Percentiles rank a stretch among this genome's conserved stretches.
Conservation (phyloP, 148 eudicot species). For the Camellia lanceoleosa region DNA sequence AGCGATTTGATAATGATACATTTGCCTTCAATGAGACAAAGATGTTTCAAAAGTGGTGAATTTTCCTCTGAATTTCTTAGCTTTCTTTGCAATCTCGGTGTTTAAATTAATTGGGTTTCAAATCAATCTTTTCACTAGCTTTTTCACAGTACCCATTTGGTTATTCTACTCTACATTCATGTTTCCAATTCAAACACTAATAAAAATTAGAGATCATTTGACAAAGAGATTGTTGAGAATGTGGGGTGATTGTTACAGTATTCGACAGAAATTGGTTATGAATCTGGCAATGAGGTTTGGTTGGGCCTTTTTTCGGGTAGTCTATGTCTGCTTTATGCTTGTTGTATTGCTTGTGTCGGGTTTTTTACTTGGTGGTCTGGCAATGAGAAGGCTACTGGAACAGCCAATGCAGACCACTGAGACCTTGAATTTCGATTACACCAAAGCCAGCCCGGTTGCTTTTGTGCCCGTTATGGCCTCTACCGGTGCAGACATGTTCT, state of each 20-base stretch:
- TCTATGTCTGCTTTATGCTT: slow-evolving; percentile 35
- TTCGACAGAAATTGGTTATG: slow-evolving; percentile 13
- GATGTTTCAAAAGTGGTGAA: slow-evolving; percentile 19
- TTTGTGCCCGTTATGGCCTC: slow-evolving; percentile 32
- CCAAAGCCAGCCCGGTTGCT: slow-evolving; percentile 42
- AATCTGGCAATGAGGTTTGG: slow-evolving; percentile 28
- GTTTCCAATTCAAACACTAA: slow-evolving; percentile 32
- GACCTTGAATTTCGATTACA: slow-evolving; percentile 43
- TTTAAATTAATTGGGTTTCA: slow-evolving; percentile 29
- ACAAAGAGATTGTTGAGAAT: slow-evolving; percentile 9
- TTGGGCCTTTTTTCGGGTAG: slow-evolving; percentile 35
- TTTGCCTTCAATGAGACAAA: neutral
- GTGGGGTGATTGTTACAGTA: slow-evolving; percentile 14
- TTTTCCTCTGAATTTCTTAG: slow-evolving; percentile 20
- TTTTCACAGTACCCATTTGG: slow-evolving; percentile 34
- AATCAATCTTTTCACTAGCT: slow-evolving; percentile 21
- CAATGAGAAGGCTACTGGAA: slow-evolving; percentile 31
- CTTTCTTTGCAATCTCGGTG: slow-evolving; percentile 16
- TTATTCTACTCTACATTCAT: slow-evolving; percentile 20
- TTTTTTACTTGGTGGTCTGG: slow-evolving; percentile 39
- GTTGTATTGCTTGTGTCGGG: slow-evolving; percentile 36
- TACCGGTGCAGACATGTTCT: slow-evolving; percentile 1
- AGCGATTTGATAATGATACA: neutral
- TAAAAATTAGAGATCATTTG: slow-evolving; percentile 14
- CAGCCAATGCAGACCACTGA: slow-evolving; percentile 33